Evolutionary conservation across 352 stramenopile species (phyloP).

Genomic region (Chrysophaeum taylorii): DNA sequence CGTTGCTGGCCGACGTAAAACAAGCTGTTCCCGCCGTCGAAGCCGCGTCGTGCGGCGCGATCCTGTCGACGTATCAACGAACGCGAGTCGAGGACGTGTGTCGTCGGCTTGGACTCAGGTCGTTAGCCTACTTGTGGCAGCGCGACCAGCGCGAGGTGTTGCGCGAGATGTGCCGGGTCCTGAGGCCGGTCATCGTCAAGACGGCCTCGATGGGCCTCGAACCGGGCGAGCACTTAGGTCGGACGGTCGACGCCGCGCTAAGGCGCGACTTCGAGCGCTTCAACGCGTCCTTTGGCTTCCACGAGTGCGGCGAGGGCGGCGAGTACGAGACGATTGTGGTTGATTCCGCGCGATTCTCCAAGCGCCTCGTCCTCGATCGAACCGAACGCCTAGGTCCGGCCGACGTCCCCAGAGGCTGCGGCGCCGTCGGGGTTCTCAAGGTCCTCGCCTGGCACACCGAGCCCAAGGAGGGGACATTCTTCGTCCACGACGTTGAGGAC

Average conservation of each 20-base stretch:
- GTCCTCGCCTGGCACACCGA: conserved; percentile 76
- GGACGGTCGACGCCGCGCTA: conserved; percentile 67
- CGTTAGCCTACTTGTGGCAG: conserved; percentile 89
- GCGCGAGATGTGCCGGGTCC: conserved; percentile 79
- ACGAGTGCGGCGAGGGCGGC: conserved; percentile 95
- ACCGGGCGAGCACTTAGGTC: conserved; percentile 62
- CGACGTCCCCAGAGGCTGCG: conserved; percentile 13
- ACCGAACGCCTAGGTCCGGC: conserved; percentile 25
- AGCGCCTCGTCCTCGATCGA: conserved; percentile 71
- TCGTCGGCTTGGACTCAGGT: conserved; percentile 77
- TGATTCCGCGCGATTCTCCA: conserved; percentile 88
- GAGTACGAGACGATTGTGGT: conserved; percentile 98
- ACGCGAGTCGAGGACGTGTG: conserved; percentile 94
- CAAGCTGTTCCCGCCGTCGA: conserved; percentile 55
- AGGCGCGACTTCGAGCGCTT: conserved; percentile 73
- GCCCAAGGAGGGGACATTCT: conserved; percentile 49
- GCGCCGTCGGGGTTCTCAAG: conserved; percentile 73
- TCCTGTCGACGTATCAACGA: conserved; percentile 97
- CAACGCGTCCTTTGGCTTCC: conserved; percentile 88
- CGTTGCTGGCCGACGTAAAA: conserved; percentile 71
- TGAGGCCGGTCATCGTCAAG: conserved; percentile 93
- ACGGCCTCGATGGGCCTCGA: conserved; percentile 80
- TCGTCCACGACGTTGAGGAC: background rate
- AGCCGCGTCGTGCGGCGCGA: conserved; percentile 89
- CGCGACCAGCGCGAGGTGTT: conserved; percentile 76